Base-by-base conservation (phyloP, 2,329 filamentous ascomycete genomes). In the Aspergillus tamarii region DNA sequence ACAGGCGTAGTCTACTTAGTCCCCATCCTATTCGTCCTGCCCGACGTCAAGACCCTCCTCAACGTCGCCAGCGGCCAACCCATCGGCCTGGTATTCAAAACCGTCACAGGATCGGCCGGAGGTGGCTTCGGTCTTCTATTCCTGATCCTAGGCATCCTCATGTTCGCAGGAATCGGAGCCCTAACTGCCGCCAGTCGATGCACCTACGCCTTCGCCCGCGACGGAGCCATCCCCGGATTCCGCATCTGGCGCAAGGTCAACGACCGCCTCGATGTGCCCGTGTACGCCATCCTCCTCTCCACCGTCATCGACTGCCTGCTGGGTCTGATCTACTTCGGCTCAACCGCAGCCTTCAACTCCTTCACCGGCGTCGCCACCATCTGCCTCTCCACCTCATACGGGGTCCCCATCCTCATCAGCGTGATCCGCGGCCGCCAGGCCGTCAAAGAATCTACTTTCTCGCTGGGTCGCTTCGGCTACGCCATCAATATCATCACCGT, bases 291-390 rank as follows among this genome's bases (percentile, higher is more conserved):
- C 8, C 80, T 88, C 3, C 82, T 94, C 2, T 92, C 90, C 0
- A 89, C 90, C 0, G 73, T 83, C 0, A 86, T 94, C 50, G 88
- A 91, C 75, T 90, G 87, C 68, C 79, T 93, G 12, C 83, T 94
- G 0, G 91, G 91, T 0, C 83, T 91, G 67, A 93, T 94, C 76
- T 94, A 92, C 80, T 92, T 94, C 67, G 91, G 91, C 11, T 91
- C 88, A 1, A 85, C 87, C 0, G 89, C 90, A 0, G 91, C 91
- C 0, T 94, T 94, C 81, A 91, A 90, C 81, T 89, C 88, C 11
- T 93, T 94, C 77, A 93, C 91, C 0, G 90, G 91, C 32, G 90
- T 93, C 1, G 91, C 91, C 1, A 93, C 91, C 5, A 93, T 94
- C 73, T 93, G 90, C 67, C 84, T 94, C 0, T 90, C 88, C 0